Base-by-base conservation (phyloP, 2,329 filamentous ascomycete species). In the Amesomyces nigricolor region DNA sequence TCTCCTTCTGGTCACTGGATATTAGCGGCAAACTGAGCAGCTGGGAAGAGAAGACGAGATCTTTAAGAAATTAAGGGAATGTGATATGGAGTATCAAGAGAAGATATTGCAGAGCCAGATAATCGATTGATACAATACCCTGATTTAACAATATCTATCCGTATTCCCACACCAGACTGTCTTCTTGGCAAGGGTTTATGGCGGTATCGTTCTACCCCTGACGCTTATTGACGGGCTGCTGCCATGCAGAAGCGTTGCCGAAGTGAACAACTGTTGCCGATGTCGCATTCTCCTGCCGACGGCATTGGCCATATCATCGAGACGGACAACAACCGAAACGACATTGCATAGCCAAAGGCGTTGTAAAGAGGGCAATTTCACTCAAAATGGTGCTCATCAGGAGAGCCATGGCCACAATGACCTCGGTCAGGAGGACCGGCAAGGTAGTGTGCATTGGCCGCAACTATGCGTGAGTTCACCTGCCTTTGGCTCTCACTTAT, bases 371-470 rank as follows among this genome's bases (percentile, higher is more conserved):
- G 8, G 1, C 11, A 35, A 35, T 35, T 11, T 17, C 22, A 22
- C 29, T 42, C 52, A 61, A 22, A 29, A 63, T 58, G 53, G 44
- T 60, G 32, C 37, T 57, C 40, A 58, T 70, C 30, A 64, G 67
- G 30, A 50, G 51, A 51, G 56, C 47, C 38, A 54, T 71, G 57
- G 63, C 68, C 30, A 71, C 67, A 30, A 69, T 71, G 69, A 63
- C 70, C 9, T 63, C 67, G 6, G 58, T 71, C 51, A 67, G 70
- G 59, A 80, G 77, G 63, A 79, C 78, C 60, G 75, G 78, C 68
- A 86, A 91, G 76, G 79, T 91, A 55, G 85, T 92, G 70, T 94
- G 89, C 75, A 91, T 95, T 71, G 89, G 89, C 65, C 81, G 89
- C 64, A 95, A 99, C 78, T 99, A 96, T 79, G 92, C 91, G 88